Percentiles rank a stretch among this genome's conserved stretches.
Conservation (phyloP, 1,284 basidiomycete genomes). For the Afroboletus lepidellus region DNA sequence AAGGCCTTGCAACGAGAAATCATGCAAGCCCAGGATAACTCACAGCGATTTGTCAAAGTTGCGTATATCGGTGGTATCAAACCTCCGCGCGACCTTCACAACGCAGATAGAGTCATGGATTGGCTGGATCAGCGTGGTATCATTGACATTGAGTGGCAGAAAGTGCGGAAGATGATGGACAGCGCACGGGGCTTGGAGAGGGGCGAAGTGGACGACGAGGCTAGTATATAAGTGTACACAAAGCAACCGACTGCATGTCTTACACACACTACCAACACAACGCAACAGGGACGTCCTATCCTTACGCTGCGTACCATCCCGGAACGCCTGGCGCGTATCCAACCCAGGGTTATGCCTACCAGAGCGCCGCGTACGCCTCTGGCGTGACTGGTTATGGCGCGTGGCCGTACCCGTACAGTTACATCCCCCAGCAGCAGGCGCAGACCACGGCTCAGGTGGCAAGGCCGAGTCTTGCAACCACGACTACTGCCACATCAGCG, state of each 20-base stretch:
- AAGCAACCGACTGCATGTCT: constrained; percentile 25
- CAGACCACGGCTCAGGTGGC: constrained; percentile 31
- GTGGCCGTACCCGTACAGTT: constrained; percentile 60
- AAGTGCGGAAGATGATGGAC: constrained; percentile 70
- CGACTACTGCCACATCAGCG: constrained; percentile 20
- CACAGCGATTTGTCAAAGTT: constrained; percentile 52
- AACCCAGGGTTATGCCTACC: constrained; percentile 45
- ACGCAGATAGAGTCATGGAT: constrained; percentile 75
- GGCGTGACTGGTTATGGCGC: constrained; percentile 51
- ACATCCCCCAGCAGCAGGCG: constrained; percentile 46
- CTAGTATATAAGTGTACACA: neutral
- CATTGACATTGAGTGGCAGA: constrained; percentile 68
- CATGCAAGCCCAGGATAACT: constrained; percentile 38
- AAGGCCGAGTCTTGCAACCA: constrained; percentile 34
- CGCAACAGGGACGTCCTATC: constrained; percentile 49
- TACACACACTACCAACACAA: constrained; percentile 37
- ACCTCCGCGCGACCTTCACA: constrained; percentile 61
- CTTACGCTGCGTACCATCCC: constrained; percentile 51
- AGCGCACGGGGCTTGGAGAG: constrained; percentile 62
- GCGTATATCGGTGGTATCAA: constrained; percentile 50
- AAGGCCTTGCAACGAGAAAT: constrained; percentile 54
- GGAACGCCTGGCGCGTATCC: constrained; percentile 37
- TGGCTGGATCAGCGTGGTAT: constrained; percentile 76
- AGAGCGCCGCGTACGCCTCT: constrained; percentile 38
- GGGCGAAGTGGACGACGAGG: constrained; percentile 35